Base-by-base conservation (phyloP, 257 asterid genomes). In the Orobanche coerulescens region DNA sequence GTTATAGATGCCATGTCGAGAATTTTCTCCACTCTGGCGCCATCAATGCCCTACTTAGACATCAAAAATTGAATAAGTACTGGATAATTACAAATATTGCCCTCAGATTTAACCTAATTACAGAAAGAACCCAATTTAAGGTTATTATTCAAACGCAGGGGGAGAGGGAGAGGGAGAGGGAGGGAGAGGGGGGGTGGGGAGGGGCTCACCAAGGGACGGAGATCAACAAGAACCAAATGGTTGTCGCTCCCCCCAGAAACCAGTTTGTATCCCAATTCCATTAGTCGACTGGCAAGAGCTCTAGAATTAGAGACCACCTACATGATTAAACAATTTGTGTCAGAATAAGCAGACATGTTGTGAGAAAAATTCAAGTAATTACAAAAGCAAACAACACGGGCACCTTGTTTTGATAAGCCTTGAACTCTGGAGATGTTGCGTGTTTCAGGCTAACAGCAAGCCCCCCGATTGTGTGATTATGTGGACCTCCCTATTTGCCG, bases 211-310 rank as follows among this genome's bases (percentile, higher is more conserved):
- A 89, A 46, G 64, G 97, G 97, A 57, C 94, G 88, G 61, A 93
- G 95, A 71, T 89, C 99, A 60, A 89, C 95, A 59, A 93, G 99
- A 73, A 93, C 95, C 78, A 93, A 75, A 79, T 93, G 99, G 77
- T 93, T 93, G 65, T 93, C 97, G 67, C 92, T 93, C 44, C 99
- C 99, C 40, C 97, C 99, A 4, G 97, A 89, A 24, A 93, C 98
- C 56, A 93, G 76, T 58, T 72, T 79, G 79, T 83, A 89, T 52
- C 97, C 99, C 80, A 93, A 75, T 77, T 87, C 95, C 58, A 58
- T 28, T 26, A 89, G 69, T 54, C 92, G 81, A 36, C 71, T 64
- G 25, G 97, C 99, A 50, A 93, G 91, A 68, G 99, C 94, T 79
- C 88, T 79, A 73, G 92, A 84, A 66, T 93, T 93, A 25, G 91